Evolutionary conservation across 2,329 filamentous ascomycete species (phyloP).

Genomic region (Ophiostoma fasciatum): DNA sequence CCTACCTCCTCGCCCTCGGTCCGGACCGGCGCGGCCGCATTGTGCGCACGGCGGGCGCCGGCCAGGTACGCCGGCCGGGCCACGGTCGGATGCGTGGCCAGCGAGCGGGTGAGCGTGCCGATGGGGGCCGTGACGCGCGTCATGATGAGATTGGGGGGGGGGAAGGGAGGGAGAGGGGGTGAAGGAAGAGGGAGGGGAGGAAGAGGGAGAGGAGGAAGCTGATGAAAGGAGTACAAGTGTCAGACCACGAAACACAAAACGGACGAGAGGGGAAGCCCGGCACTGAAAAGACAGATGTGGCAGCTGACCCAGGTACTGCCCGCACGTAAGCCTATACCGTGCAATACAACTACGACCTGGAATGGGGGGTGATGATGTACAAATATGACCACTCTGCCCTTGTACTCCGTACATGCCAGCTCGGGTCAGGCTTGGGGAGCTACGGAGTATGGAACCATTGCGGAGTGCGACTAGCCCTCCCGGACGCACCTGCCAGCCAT

Average conservation of each 20-base stretch:
- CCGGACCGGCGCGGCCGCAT: conserved; percentile 27
- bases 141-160: conserved; percentile 20
- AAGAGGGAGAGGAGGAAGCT: background rate
- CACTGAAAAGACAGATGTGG: too few species aligned
- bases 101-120: conserved; percentile 31
- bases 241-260: too few species aligned
- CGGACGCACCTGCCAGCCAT: too few species aligned
- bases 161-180: background rate
- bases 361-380: conserved; percentile 1
- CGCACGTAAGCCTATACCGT: too few species aligned
- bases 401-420: too few species aligned
- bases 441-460: background rate
- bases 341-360: too few species aligned
- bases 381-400: too few species aligned
- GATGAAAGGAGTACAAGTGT: too few species aligned
- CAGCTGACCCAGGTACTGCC: too few species aligned
- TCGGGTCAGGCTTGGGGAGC: conserved; percentile 3
- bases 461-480: background rate
- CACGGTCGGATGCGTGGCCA: conserved; percentile 27
- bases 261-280: too few species aligned
- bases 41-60: conserved; percentile 17
- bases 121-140: conserved; percentile 35
- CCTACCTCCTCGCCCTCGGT: too few species aligned
- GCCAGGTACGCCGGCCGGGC: conserved; percentile 18
- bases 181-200: background rate